A percentile compares a stretch with the other conserved stretches of the same genome.
These are phyloP conservation scores for Cymbidium sinense DNA, from an alignment of 106 monocot genomes.

Conservation along the genomic window DNA sequence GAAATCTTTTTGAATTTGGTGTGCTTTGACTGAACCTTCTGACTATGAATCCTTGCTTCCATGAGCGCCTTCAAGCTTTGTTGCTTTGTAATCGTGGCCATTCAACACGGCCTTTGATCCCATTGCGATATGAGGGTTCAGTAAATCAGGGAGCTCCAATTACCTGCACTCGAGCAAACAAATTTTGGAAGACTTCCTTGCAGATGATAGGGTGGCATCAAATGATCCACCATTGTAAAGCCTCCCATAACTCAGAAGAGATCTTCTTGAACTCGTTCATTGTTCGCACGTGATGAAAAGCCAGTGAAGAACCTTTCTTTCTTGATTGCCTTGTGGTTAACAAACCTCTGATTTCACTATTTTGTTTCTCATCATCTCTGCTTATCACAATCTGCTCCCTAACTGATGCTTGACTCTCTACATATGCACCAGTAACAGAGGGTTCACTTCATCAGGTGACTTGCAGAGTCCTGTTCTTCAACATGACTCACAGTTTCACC, in stretches of 20 bases:
- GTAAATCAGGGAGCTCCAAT: slow-evolving; percentile 36
- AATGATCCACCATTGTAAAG: slow-evolving; percentile 26
- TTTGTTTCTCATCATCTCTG: slow-evolving; percentile 27
- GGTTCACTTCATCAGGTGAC: slow-evolving; percentile 76
- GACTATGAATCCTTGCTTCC: slow-evolving; percentile 59
- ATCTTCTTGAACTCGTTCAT: slow-evolving; percentile 20
- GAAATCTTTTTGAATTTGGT: not conserved
- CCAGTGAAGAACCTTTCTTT: slow-evolving; percentile 68
- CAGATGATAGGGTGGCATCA: slow-evolving; percentile 28
- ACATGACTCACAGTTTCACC: slow-evolving; percentile 73
- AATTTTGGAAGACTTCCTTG: slow-evolving; percentile 13
- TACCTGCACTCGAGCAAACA: slow-evolving; percentile 24
- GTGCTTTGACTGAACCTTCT: slow-evolving; percentile 43
- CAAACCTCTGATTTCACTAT: slow-evolving; percentile 61
- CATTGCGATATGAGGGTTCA: slow-evolving; percentile 33
- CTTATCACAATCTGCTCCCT: slow-evolving; percentile 63
- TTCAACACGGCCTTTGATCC: slow-evolving; percentile 48
- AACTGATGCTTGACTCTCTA: slow-evolving; percentile 49
- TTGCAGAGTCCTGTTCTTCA: slow-evolving; percentile 74
- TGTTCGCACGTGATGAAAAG: slow-evolving; percentile 41
- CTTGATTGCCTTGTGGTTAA: slow-evolving; percentile 34
- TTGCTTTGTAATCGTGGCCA: slow-evolving; percentile 44
- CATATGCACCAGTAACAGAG: slow-evolving; percentile 50
- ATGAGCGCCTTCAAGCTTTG: slow-evolving; percentile 63
- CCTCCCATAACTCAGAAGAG: slow-evolving; percentile 25